These are phyloP conservation scores for Paradendryphiella salina DNA, from an alignment of 2,329 filamentous ascomycete species.

Conservation along the genomic window DNA sequence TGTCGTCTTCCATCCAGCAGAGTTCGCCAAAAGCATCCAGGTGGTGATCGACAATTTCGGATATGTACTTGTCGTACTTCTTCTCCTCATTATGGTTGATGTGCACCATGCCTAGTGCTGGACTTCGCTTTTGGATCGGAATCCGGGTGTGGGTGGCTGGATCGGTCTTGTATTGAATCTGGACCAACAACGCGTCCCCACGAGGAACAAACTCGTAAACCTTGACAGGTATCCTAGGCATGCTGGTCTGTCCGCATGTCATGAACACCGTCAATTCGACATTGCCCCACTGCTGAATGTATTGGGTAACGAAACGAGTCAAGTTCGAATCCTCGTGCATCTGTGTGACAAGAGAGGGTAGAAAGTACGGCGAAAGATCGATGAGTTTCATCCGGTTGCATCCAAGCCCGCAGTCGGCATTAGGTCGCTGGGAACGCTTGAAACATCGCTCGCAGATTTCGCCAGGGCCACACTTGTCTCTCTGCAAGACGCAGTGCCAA, in stretches of 20 bases:
- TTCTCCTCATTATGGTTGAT: slow-evolving; percentile 51
- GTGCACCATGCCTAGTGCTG: slow-evolving; percentile 52
- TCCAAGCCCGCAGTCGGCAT: slow-evolving; percentile 49
- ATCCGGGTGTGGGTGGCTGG: slow-evolving; percentile 37
- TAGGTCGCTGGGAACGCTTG: slow-evolving; percentile 45
- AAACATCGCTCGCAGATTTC: slow-evolving; percentile 46
- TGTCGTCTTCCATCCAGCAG: slow-evolving; percentile 52
- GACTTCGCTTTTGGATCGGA: slow-evolving; percentile 47
- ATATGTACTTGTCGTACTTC: slow-evolving; percentile 52
- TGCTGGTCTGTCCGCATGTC: slow-evolving; percentile 48
- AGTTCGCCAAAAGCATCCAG: slow-evolving; percentile 49
- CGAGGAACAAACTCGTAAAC: slow-evolving; percentile 53
- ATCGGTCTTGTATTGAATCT: slow-evolving; percentile 51
- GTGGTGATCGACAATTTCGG: slow-evolving; percentile 48
- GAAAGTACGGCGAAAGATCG: slow-evolving; percentile 50
- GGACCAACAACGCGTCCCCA: slow-evolving; percentile 46
- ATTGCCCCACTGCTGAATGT: slow-evolving; percentile 46
- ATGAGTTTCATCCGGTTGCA: slow-evolving; percentile 54
- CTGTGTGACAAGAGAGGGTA: slow-evolving; percentile 48
- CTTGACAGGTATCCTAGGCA: slow-evolving; percentile 51
- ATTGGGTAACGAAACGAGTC: slow-evolving; percentile 44
- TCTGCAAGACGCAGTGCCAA: slow-evolving; percentile 54
- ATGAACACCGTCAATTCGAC: slow-evolving; percentile 49
- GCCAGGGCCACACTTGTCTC: slow-evolving; percentile 51
- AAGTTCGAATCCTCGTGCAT: slow-evolving; percentile 52